Base-by-base conservation (phyloP, 2,329 filamentous ascomycete species). In the Talaromyces sp. region DNA sequence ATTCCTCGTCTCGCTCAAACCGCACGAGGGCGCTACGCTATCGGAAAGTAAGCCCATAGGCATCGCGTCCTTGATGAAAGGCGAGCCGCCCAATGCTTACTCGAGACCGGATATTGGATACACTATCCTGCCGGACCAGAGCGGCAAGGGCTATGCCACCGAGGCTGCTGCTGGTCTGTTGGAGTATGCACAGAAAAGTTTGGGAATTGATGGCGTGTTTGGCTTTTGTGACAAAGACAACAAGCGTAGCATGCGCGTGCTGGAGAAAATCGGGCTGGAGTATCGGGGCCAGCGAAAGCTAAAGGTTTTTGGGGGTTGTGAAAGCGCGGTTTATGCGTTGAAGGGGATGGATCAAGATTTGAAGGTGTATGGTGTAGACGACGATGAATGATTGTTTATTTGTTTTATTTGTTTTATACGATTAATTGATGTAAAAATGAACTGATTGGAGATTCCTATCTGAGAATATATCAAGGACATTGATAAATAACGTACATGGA, bases 141-240 rank as follows among this genome's bases (percentile, higher is more conserved):
- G 61, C 57, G 65, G 68, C 6, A 70, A 69, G 47, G 70, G 70
- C 3, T 70, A 70, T 59, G 69, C 67, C 16, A 65, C 70, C 7
- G 70, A 70, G 40, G 70, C 69, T 0, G 64, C 63, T 8, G 58
- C 57, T 31, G 66, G 63, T 5, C 14, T 70, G 10, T 27, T 72
- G 28, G 62, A 64, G 3, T 70, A 66, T 44, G 65, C 65, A n/a
- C 57, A 30, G 2, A 27, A 27, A 1, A 56, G 65, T 16, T 56
- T 67, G 12, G 67, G 64, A 2, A 42, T 70, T 1, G 44, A 65
- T 16, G 62, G 36, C 16, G 64, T 66, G 3, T 70, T 68, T 61
- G 70, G 66, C 14, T 68, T 69, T 28, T 65, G 68, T 53, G 62
- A 54, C 10, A n/a, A 61, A 7, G 44, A 50, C 1, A 65, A 72